Evolutionary conservation across 441 rosid species (phyloP), one percentile per base, ranked within the genome.

Genomic region (Oxalis stricta): DNA sequence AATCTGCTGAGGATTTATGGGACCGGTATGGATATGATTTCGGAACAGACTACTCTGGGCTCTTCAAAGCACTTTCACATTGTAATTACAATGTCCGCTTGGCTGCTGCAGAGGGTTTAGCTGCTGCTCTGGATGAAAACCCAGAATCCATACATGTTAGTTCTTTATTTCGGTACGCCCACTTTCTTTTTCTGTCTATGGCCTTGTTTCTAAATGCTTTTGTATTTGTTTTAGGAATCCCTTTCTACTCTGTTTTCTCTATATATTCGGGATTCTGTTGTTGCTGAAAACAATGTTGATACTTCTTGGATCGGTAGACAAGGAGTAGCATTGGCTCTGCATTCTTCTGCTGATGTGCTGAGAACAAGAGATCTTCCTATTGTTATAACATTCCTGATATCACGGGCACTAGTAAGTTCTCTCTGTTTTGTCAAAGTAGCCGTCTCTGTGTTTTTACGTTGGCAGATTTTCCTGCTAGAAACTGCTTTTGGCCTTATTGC

Each of bases 41-140:
- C 45, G 97, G 97, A 34, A 79, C 84, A 10, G 92, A 93, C 56
- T 92, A 86, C 70, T 74, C 94, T 4, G 80, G 82, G 68, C 72
- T 88, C 50, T 88, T 75, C 56, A 81, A 72, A 60, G 91, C 94
- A 40, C 87, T 84, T 58, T 72, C 79, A 51, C 80, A 71, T 57
- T 45, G 68, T 46, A 78, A 88, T 66, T 79, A 82, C 50, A 88
- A 88, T 60, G 96, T 84, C 42, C 84, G 97, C 12, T 48, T 75
- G 64, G 87, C 97, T 58, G 85, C 94, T 36, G 94, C 99, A 3
- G 97, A 93, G 76, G 96, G 94, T 63, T 73, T 93, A 56, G 96
- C 97, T 64, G 76, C 92, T 70, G 97, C 96, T 48, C 66, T 93
- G 71, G 97, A 93, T 73, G 99, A 93, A 69, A 62, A 59, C 35